Conservation (phyloP, 768 basidiomycete species). For the Hypholoma sublateritium region DNA sequence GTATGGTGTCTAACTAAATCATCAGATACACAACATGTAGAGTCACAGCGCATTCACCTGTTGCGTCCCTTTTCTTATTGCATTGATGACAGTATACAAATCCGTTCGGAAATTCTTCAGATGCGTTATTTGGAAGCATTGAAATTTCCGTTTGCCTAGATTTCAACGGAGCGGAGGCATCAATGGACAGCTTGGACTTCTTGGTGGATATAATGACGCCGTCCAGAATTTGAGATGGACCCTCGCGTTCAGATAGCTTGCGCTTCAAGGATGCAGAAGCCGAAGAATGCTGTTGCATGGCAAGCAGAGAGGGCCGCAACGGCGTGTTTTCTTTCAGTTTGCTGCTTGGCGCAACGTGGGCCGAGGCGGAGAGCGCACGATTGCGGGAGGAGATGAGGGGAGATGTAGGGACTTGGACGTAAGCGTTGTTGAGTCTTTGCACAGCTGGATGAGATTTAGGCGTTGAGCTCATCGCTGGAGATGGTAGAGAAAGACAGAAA, state of each 20-base stretch:
- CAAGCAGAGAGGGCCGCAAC: slow-evolving; percentile 24
- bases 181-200: slow-evolving; percentile 29
- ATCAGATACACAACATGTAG: not conserved
- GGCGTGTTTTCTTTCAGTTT: slow-evolving; percentile 50
- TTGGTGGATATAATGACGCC: slow-evolving; percentile 24
- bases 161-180: slow-evolving; percentile 19
- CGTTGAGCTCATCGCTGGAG: slow-evolving; percentile 27
- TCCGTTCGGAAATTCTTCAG: slow-evolving; percentile 37
- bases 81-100: slow-evolving; percentile 74
- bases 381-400: slow-evolving; percentile 33
- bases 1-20: slow-evolving; percentile 18
- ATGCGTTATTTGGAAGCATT: slow-evolving; percentile 29
- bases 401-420: slow-evolving; percentile 59
- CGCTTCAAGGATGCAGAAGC: slow-evolving; percentile 44
- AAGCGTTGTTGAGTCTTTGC: slow-evolving; percentile 46
- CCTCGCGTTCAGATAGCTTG: slow-evolving; percentile 41
- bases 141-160: slow-evolving; percentile 21
- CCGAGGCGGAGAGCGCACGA: slow-evolving; percentile 16
- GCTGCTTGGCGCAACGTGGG: slow-evolving; percentile 25
- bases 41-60: slow-evolving; percentile 33
- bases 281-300: slow-evolving; percentile 17
- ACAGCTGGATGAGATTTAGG: slow-evolving; percentile 20
- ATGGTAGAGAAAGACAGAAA: slow-evolving; percentile 14
- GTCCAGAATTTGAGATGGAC: slow-evolving; percentile 17
- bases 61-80: slow-evolving; percentile 54